These are phyloP conservation scores for Dimargaris xerosporica DNA, from an alignment of 192 early-diverging fungal genomes.

Conservation along the genomic window DNA sequence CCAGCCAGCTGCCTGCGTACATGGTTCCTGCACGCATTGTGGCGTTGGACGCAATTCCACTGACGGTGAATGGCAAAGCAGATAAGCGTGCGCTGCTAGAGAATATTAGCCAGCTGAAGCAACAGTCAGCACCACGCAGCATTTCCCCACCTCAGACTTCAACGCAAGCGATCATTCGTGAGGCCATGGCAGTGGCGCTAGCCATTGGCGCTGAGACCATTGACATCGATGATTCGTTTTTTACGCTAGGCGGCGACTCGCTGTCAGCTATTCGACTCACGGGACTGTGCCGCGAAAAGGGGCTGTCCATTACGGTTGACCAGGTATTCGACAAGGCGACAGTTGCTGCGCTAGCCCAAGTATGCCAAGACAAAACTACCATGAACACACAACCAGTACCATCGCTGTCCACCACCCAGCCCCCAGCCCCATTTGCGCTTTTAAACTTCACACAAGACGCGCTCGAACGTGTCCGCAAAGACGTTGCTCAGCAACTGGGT, in stretches of 20 bases:
- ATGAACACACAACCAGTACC: too few species aligned
- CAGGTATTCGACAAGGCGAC: too few species aligned
- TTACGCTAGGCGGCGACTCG: constrained; percentile 3
- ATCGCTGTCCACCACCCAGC: too few species aligned
- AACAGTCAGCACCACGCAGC: background rate
- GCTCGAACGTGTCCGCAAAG: too few species aligned
- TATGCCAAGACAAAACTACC: too few species aligned
- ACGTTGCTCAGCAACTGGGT: background rate
- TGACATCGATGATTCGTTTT: background rate
- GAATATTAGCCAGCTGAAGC: background rate
- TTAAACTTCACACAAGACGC: background rate
- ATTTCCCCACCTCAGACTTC: background rate
- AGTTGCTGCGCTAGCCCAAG: too few species aligned
- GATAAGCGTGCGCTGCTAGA: background rate
- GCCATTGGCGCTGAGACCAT: background rate
- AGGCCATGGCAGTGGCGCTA: background rate
- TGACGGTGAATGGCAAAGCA: background rate
- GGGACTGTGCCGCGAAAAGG: background rate
- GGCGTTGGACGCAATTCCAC: background rate
- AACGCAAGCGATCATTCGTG: background rate
- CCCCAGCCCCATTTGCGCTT: constrained; percentile 9
- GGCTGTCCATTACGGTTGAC: background rate
- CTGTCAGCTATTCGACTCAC: background rate
- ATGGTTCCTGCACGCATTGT: background rate
- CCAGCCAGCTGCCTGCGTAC: background rate